These are phyloP conservation scores for Komagataella ulmi DNA, from an alignment of 805 yeast genomes.

Conservation along the genomic window DNA sequence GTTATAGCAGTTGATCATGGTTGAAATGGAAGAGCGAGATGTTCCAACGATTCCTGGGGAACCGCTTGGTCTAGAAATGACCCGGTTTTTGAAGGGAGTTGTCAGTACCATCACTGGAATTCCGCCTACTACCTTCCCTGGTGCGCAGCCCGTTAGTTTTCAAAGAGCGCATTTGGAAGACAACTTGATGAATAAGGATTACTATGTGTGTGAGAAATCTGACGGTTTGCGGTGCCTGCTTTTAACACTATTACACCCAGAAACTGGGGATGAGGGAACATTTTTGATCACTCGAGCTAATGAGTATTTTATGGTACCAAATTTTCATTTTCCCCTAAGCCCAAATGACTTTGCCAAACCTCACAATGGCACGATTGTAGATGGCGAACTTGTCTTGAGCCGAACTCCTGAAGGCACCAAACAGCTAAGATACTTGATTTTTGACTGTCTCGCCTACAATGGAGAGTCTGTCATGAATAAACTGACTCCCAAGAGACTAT, in stretches of 20 bases:
- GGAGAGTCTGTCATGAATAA: conserved; percentile 59
- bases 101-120: conserved; percentile 51
- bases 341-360: conserved; percentile 35
- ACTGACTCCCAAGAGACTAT: conserved; percentile 69
- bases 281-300: conserved; percentile 83
- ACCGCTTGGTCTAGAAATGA: conserved; percentile 58
- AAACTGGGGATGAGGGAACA: conserved; percentile 74
- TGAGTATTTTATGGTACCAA: conserved; percentile 70
- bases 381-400: conserved; percentile 86
- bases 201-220: conserved; percentile 89
- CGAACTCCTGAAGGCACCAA: conserved; percentile 41
- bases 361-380: conserved; percentile 82
- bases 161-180: conserved; percentile 56
- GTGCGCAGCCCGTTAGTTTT: conserved; percentile 93
- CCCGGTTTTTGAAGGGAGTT: conserved; percentile 51
- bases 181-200: conserved; percentile 57
- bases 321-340: conserved; percentile 67
- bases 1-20: not conserved
- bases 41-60: conserved; percentile 86
- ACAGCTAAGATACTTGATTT: conserved; percentile 71
- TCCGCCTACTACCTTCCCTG: conserved; percentile 56
- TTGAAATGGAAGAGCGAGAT: conserved; percentile 21
- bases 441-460: conserved; percentile 82
- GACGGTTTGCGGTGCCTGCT: conserved; percentile 86
- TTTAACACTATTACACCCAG: conserved; percentile 44